Evolutionary conservation across 352 stramenopile species (phyloP).

Genomic region (Elongisporangium prolatum): DNA sequence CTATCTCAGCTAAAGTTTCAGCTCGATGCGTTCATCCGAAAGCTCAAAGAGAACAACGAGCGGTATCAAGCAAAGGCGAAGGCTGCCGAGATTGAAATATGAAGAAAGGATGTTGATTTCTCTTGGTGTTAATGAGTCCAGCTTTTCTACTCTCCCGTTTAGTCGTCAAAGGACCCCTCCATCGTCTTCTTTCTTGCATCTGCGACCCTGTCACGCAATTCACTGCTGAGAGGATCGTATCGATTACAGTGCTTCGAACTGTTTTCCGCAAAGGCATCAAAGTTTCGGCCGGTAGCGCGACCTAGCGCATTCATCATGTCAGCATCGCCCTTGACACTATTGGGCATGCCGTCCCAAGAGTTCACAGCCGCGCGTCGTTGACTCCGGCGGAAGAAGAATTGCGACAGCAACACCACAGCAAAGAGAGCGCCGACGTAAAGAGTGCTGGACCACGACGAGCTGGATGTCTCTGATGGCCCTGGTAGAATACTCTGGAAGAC

Average conservation of each 20-base stretch:
- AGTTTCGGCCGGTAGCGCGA: not conserved
- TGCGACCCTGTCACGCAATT: slow-evolving; percentile 20
- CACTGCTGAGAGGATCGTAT: slow-evolving; percentile 33
- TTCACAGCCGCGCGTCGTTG: slow-evolving; percentile 9
- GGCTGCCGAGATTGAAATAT: slow-evolving; percentile 17
- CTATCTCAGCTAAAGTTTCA: slow-evolving; percentile 44
- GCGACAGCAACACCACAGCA: slow-evolving; percentile 17
- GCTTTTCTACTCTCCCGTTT: not conserved
- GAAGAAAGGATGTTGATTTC: not conserved
- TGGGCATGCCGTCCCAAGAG: slow-evolving; percentile 14
- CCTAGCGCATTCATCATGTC: not conserved
- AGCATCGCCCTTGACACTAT: not conserved
- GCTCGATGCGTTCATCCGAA: slow-evolving; percentile 31
- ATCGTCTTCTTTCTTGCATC: slow-evolving; percentile 26
- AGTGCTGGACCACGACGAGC: slow-evolving; percentile 19
- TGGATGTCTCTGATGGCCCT: slow-evolving; percentile 6
- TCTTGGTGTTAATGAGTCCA: not conserved
- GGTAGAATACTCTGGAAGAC: slow-evolving; percentile 35
- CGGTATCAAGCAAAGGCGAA: slow-evolving; percentile 37
- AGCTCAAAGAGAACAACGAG: slow-evolving; percentile 38
- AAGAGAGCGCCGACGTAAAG: slow-evolving; percentile 17
- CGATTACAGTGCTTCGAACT: not conserved
- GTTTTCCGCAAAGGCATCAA: not conserved
- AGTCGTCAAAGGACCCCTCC: slow-evolving; percentile 28
- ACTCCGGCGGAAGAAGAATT: slow-evolving; percentile 24